Evolutionary conservation across 306 rosid species (phyloP).

Genomic region (Corylus avellana): DNA sequence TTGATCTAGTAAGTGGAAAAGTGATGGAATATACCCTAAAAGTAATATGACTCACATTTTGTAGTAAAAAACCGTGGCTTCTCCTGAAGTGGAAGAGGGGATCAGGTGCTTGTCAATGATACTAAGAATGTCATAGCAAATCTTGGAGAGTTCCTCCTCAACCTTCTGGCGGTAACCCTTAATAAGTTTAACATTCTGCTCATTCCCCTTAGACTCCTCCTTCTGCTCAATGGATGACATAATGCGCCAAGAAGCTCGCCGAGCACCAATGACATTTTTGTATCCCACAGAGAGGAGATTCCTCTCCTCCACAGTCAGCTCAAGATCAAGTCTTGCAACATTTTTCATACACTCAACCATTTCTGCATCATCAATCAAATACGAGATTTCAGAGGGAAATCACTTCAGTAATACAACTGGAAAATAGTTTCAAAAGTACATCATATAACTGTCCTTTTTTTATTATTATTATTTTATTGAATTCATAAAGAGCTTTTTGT

Average conservation of each 20-base stretch:
- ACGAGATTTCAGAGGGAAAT: slow-evolving; percentile 19
- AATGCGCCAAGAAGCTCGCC: slow-evolving; percentile 97
- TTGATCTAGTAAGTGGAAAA: slow-evolving; percentile 12
- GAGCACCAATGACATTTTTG: slow-evolving; percentile 94
- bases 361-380: slow-evolving; percentile 51
- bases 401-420: not conserved
- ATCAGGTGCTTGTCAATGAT: slow-evolving; percentile 81
- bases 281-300: slow-evolving; percentile 97
- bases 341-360: slow-evolving; percentile 96
- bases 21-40: not conserved
- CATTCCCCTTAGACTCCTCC: slow-evolving; percentile 95
- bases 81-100: slow-evolving; percentile 82
- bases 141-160: slow-evolving; percentile 92
- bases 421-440: slow-evolving; percentile 6
- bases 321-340: slow-evolving; percentile 87
- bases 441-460: not conserved
- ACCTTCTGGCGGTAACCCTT: slow-evolving; percentile 89
- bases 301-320: slow-evolving; percentile 96
- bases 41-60: slow-evolving; percentile 71
- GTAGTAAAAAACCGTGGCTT: slow-evolving; percentile 94
- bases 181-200: slow-evolving; percentile 81
- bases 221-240: slow-evolving; percentile 99
- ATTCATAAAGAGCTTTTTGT: not conserved
- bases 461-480: too few species aligned
- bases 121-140: slow-evolving; percentile 78